These are phyloP conservation scores for Pseudogymnoascus sp. DNA, from an alignment of 2,329 filamentous ascomycete genomes.

Conservation along the genomic window DNA sequence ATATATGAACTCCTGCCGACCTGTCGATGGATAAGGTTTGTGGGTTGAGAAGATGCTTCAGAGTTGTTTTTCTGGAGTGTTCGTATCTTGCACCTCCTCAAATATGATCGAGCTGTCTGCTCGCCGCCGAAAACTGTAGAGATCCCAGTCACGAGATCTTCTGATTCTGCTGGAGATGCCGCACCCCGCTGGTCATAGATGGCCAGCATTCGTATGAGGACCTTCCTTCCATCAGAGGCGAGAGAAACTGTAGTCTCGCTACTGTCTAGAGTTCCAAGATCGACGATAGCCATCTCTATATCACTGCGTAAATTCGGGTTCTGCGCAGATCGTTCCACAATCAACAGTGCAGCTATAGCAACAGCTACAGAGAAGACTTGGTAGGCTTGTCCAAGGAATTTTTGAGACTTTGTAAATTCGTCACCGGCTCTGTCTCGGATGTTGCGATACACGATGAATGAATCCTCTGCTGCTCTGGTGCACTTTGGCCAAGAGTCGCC, in stretches of 20 bases:
- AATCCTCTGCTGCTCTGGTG: conserved; percentile 23
- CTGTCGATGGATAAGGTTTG: background rate
- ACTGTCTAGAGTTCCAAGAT: conserved; percentile 20
- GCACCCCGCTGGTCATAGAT: conserved; percentile 22
- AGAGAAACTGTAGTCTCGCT: conserved; percentile 16
- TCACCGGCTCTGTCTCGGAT: conserved; percentile 21
- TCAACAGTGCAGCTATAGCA: conserved; percentile 23
- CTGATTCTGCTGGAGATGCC: conserved; percentile 18
- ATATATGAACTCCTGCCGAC: background rate
- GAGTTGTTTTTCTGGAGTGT: background rate
- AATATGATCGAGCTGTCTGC: conserved; percentile 23
- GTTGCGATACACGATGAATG: conserved; percentile 21
- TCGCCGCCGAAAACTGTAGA: conserved; percentile 24
- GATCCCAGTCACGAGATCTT: conserved; percentile 22
- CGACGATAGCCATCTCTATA: conserved; percentile 24
- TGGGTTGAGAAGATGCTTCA: background rate
- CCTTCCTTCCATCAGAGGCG: conserved; percentile 19
- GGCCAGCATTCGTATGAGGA: conserved; percentile 24
- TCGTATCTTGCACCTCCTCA: conserved; percentile 10
- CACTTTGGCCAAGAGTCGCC: conserved; percentile 22
- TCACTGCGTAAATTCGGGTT: conserved; percentile 19
- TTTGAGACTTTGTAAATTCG: conserved; percentile 20
- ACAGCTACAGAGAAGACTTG: conserved; percentile 26
- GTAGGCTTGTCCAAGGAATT: conserved; percentile 24
- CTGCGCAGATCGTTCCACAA: conserved; percentile 24